Base-by-base conservation (phyloP, 352 stramenopile species). In the Chrysophaeum taylorii region DNA sequence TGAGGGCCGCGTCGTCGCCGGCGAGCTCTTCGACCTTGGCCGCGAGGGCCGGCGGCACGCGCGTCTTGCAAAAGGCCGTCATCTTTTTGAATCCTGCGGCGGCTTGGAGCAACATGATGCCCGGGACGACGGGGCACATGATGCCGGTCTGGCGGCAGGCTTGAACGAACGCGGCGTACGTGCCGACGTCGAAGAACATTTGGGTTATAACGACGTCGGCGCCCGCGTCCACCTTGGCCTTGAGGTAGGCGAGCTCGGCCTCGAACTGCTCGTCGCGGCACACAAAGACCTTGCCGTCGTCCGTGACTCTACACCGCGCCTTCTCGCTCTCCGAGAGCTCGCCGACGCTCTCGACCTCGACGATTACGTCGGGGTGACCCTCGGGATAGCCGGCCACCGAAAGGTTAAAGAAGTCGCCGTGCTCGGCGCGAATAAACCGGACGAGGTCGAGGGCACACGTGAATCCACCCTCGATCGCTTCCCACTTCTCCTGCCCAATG, bases 51-150 rank as follows among this genome's bases (percentile, higher is more conserved):
- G 87, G 78, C 0, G 94, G 93, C 64, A 99, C 94, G 41, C 86
- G 86, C 14, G 93, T 97, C 81, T 97, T 97, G 81, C 96, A 99
- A 75, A 97, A 98, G 79, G 90, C 91, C 27, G 90, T 97, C 95
- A 99, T 99, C 73, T 95, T 95, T 74, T 93, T 86, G 78, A 98
- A 98, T 43, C 94, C 94, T 50, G 85, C 85, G 77, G 96, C 97
- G 68, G 89, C 95, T 75, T 98, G 96, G 77, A 99, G 97, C 42
- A 93, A 96, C 94, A 99, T 99, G 76, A 99, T 91, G 33, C 96
- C 96, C 0, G 96, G 96, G 38, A 99, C 88, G 75, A 99, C 92
- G 12, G 94, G 95, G 41, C 89, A 87, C 0, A 84, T 89, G 73
- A 99, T 98, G 53, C 92, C 94, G 37, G 78, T 84, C 4, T 76